Evolutionary conservation across 805 yeast species (phyloP).

Genomic region (Saccharomycopsis javanensis): DNA sequence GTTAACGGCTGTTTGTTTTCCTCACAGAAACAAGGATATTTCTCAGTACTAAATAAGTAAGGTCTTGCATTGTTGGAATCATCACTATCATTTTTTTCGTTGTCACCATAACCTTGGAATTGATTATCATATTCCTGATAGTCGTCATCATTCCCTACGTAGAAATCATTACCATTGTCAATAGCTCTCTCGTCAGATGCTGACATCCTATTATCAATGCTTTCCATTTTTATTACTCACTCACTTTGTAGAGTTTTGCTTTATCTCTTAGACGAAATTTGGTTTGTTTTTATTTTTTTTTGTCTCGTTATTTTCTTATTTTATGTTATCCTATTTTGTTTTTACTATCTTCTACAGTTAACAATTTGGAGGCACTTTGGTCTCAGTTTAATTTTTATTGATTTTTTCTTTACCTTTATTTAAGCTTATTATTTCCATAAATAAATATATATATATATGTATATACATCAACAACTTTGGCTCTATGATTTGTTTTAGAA

Average conservation of each 20-base stretch:
- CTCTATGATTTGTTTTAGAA: too few species aligned
- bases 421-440: too few species aligned
- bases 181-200: neutral
- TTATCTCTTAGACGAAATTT: neutral
- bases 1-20: conserved; percentile 43
- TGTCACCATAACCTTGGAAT: neutral
- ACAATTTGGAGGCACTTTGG: too few species aligned
- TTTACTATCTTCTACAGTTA: neutral
- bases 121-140: neutral
- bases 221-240: neutral
- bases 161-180: neutral
- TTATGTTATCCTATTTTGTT: neutral
- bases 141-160: neutral
- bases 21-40: conserved; percentile 13
- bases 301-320: neutral
- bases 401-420: too few species aligned
- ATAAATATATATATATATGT: too few species aligned
- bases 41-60: neutral
- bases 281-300: too few species aligned
- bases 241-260: neutral
- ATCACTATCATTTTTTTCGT: neutral
- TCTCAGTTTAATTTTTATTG: too few species aligned
- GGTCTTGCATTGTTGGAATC: conserved; percentile 26
- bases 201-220: neutral
- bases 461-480: too few species aligned